Percentiles rank a stretch among this genome's conserved stretches.
Conservation (phyloP, 2,329 filamentous ascomycete genomes). For the Lasiodiplodia hormozganensis region DNA sequence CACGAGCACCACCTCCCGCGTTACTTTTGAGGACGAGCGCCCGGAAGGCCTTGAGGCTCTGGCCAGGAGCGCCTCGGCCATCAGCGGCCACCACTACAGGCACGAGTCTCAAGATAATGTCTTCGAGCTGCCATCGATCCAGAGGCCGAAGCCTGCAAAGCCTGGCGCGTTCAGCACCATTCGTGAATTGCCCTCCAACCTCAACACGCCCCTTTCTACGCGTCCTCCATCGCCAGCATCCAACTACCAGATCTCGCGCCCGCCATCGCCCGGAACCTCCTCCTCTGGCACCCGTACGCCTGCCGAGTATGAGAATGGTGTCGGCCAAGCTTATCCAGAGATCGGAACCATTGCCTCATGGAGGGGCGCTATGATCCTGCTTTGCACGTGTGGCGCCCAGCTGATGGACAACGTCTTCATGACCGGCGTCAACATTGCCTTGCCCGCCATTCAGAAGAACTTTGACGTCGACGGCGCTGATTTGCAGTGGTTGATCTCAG, state of each 20-base stretch:
- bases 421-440: conserved; percentile 30
- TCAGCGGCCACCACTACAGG: conserved; percentile 29
- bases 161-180: conserved; percentile 27
- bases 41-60: conserved; percentile 22
- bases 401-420: conserved; percentile 54
- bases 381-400: conserved; percentile 52
- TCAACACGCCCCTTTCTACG: conserved; percentile 27
- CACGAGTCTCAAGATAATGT: conserved; percentile 21
- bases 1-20: conserved; percentile 25
- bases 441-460: conserved; percentile 30
- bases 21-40: conserved; percentile 14
- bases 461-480: conserved; percentile 27
- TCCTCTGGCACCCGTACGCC: conserved; percentile 12
- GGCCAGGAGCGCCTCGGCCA: conserved; percentile 22
- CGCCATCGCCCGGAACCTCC: conserved; percentile 14
- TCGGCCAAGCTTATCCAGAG: conserved; percentile 36
- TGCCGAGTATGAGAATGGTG: conserved; percentile 23
- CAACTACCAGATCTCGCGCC: conserved; percentile 10
- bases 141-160: conserved; percentile 27
- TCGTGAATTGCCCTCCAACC: conserved; percentile 26
- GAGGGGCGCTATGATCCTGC: conserved; percentile 48
- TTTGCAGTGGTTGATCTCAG: conserved; percentile 32
- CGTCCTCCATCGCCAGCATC: conserved; percentile 26
- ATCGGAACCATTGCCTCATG: conserved; percentile 47
- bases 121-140: conserved; percentile 23